Evolutionary conservation across 306 rosid genomes (phyloP).

Genomic region (Vigna angularis): DNA sequence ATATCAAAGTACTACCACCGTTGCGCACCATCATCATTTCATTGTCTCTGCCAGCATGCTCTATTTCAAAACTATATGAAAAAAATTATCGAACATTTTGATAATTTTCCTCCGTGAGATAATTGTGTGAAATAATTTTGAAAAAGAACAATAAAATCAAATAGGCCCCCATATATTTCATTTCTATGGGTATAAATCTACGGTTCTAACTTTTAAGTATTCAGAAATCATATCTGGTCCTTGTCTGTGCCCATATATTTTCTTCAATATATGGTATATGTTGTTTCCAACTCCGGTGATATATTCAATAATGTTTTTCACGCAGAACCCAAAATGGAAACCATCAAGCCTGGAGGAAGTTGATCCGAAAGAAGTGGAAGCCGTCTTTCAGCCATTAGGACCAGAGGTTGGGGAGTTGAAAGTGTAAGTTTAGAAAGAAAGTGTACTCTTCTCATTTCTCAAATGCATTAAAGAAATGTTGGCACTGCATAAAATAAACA

Average conservation of each 20-base stretch:
- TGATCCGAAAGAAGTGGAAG: constrained; percentile 64
- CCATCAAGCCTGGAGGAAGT: constrained; percentile 80
- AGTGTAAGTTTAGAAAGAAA: constrained; percentile 44
- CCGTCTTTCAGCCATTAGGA: constrained; percentile 69
- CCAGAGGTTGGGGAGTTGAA: constrained; percentile 58
- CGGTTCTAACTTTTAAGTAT: neutral
- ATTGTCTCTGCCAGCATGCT: neutral
- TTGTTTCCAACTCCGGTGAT: constrained; percentile 20
- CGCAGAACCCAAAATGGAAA: constrained; percentile 93
- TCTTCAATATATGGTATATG: constrained; percentile 3
- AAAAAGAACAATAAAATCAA: neutral
- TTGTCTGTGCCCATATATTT: neutral
- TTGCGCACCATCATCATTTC: neutral
- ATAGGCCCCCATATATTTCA: neutral
- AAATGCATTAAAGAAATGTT: constrained; percentile 38
- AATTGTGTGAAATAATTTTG: neutral
- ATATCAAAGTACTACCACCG: neutral
- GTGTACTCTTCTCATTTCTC: constrained; percentile 21
- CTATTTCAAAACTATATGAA: neutral
- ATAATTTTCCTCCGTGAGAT: neutral
- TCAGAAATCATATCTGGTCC: neutral
- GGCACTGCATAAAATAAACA: constrained; percentile 48
- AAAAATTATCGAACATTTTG: neutral
- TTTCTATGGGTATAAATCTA: constrained; percentile 27
- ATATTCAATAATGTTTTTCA: neutral